These are phyloP conservation scores for Cajanus cajan DNA, from an alignment of 306 rosid genomes.

Conservation along the genomic window DNA sequence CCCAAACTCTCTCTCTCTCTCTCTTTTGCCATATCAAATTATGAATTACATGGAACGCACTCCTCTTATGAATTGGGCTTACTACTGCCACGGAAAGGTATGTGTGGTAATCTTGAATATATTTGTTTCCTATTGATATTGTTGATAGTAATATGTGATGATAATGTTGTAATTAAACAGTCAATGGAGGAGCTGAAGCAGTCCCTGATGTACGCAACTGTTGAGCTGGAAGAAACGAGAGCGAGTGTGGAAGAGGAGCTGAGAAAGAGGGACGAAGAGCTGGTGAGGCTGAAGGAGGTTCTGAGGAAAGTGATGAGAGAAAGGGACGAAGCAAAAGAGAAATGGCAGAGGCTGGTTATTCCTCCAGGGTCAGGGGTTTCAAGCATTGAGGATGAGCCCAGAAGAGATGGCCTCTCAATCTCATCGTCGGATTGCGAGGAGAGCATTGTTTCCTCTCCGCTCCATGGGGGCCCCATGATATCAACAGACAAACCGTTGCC, in stretches of 20 bases:
- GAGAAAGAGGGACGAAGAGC: slow-evolving; percentile 78
- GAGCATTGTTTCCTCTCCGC: slow-evolving; percentile 90
- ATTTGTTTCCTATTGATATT: too few relatives aligned
- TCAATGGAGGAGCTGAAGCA: slow-evolving; percentile 77
- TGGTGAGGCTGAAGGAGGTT: slow-evolving; percentile 54
- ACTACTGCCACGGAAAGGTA: slow-evolving; percentile 82
- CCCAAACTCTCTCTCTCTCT: slow-evolving; percentile 36
- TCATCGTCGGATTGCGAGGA: slow-evolving; percentile 97
- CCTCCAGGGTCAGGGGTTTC: slow-evolving; percentile 90
- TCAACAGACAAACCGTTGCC: slow-evolving; percentile 71
- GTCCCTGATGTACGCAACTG: slow-evolving; percentile 57
- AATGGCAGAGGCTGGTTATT: slow-evolving; percentile 64
- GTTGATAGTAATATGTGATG: background rate
- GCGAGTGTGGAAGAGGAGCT: slow-evolving; percentile 73
- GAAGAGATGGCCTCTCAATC: slow-evolving; percentile 72
- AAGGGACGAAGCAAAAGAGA: slow-evolving; percentile 80
- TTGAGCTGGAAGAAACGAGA: slow-evolving; percentile 83
- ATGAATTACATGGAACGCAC: too few relatives aligned
- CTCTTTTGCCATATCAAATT: too few relatives aligned
- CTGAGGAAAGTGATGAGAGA: slow-evolving; percentile 62
- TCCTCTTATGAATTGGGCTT: slow-evolving; percentile 62
- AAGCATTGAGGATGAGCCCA: slow-evolving; percentile 92
- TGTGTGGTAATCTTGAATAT: too few relatives aligned
- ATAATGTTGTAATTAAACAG: too few relatives aligned
- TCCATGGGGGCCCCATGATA: slow-evolving; percentile 40